These are phyloP conservation scores for Phytophthora palmivora DNA, from an alignment of 352 stramenopile genomes.

Conservation along the genomic window DNA sequence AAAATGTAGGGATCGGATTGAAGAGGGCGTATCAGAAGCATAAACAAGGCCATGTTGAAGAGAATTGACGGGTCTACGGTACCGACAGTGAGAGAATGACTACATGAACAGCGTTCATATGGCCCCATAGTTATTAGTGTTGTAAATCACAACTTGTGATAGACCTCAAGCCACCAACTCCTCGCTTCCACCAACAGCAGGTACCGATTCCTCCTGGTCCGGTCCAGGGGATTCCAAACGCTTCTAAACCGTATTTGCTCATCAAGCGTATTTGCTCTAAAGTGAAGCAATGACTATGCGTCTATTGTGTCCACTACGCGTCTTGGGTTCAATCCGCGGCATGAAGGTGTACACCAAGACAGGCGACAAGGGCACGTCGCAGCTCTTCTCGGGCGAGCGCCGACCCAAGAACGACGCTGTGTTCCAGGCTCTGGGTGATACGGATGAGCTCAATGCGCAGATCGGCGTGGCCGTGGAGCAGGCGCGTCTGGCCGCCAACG, in stretches of 20 bases:
- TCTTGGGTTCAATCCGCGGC: conserved; percentile 15
- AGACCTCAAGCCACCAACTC: no score
- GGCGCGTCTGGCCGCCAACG: conserved; percentile 44
- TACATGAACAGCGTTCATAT: no score
- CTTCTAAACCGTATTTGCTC: conserved; percentile 1
- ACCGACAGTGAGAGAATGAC: no score
- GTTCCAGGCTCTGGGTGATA: conserved; percentile 92
- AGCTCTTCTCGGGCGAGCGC: conserved; percentile 92
- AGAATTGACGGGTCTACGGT: no score
- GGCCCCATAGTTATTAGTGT: no score
- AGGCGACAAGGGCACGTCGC: conserved; percentile 92
- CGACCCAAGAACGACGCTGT: conserved; percentile 85
- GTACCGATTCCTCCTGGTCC: no score
- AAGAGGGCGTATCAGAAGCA: conserved; percentile 4
- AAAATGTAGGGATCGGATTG: conserved; percentile 9
- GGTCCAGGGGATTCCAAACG: not conserved
- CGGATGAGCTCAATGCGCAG: conserved; percentile 91
- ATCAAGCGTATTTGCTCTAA: conserved; percentile 2
- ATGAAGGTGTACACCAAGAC: conserved; percentile 95
- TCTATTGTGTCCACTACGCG: conserved; percentile 7
- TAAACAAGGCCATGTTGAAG: no score
- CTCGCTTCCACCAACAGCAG: no score
- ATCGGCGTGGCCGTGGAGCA: conserved; percentile 73
- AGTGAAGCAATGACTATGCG: not conserved
- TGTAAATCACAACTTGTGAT: no score